These are phyloP conservation scores for Ogataea sp. DNA, from an alignment of 805 yeast genomes.

Conservation along the genomic window DNA sequence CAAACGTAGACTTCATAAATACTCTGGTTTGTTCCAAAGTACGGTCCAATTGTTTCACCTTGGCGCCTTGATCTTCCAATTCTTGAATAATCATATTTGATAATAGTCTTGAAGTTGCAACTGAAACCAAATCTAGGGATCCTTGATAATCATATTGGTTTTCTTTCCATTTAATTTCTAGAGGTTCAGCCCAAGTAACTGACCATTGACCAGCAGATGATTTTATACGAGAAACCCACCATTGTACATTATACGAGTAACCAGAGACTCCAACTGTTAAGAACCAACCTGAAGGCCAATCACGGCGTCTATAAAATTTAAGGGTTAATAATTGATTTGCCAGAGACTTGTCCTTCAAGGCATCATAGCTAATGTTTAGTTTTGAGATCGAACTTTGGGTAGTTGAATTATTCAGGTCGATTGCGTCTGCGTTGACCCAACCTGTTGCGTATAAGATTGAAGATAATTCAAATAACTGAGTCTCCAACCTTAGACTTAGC, in stretches of 20 bases:
- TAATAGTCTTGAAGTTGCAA: conserved; percentile 39
- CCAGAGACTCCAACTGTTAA: conserved; percentile 31
- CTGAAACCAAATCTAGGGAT: conserved; percentile 30
- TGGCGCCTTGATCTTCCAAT: conserved; percentile 31
- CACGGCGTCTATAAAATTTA: conserved; percentile 36
- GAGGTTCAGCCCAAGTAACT: conserved; percentile 39
- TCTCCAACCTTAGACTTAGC: conserved; percentile 39
- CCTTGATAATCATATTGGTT: conserved; percentile 20
- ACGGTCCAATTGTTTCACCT: conserved; percentile 23
- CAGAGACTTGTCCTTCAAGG: conserved; percentile 14
- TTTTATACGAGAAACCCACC: conserved; percentile 48
- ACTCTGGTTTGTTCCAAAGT: conserved; percentile 7
- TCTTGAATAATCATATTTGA: conserved; percentile 48
- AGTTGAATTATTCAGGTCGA: conserved; percentile 43
- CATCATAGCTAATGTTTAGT: conserved; percentile 26
- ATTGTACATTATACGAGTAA: conserved; percentile 28
- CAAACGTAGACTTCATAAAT: conserved; percentile 9
- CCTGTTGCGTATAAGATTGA: conserved; percentile 55
- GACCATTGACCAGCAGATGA: conserved; percentile 47
- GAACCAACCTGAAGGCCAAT: conserved; percentile 55
- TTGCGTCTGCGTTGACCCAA: conserved; percentile 56
- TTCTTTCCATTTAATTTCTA: conserved; percentile 9
- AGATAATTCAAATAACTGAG: conserved; percentile 41
- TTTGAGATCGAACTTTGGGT: conserved; percentile 18
- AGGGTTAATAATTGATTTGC: conserved; percentile 16